Percentiles rank a stretch among this genome's conserved stretches.
These are phyloP conservation scores for Phyllosticta citriasiana DNA, from an alignment of 2,329 filamentous ascomycete genomes.

Conservation along the genomic window DNA sequence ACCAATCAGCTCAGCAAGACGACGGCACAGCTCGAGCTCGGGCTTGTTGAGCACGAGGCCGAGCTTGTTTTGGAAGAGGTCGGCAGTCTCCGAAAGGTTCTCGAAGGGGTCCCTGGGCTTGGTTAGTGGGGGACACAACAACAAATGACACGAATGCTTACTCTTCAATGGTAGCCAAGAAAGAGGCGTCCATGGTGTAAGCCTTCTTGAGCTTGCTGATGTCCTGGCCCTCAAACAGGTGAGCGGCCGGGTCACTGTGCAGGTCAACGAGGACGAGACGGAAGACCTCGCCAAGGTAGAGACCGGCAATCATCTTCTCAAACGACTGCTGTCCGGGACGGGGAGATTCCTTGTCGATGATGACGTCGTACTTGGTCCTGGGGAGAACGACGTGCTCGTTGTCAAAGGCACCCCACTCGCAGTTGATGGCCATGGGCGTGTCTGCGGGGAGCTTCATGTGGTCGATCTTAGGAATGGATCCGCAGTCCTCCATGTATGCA, in stretches of 20 bases:
- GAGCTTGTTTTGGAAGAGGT: constrained; percentile 70
- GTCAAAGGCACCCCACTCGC: constrained; percentile 95
- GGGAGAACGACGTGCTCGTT: constrained; percentile 87
- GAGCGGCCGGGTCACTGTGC: constrained; percentile 52
- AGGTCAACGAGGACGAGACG: constrained; percentile 77
- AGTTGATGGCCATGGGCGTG: constrained; percentile 91
- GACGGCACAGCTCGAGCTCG: constrained; percentile 82
- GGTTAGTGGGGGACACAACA: background rate
- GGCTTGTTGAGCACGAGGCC: constrained; percentile 59
- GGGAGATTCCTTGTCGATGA: constrained; percentile 84
- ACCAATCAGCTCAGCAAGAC: constrained; percentile 85
- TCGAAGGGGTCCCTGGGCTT: constrained; percentile 73
- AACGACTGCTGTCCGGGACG: constrained; percentile 90
- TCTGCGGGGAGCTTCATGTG: constrained; percentile 81
- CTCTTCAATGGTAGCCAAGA: constrained; percentile 86
- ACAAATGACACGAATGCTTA: constrained; percentile 11
- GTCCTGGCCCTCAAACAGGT: constrained; percentile 76
- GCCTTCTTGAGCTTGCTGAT: constrained; percentile 70
- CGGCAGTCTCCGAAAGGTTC: constrained; percentile 81
- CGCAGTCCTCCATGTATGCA: constrained; percentile 92
- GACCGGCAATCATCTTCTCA: constrained; percentile 94
- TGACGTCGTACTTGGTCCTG: constrained; percentile 73
- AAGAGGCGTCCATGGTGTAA: constrained; percentile 85
- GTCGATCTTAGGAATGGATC: constrained; percentile 85
- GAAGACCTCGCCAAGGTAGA: constrained; percentile 93